phyloP scores from a whole-genome alignment of 2,329 filamentous ascomycete genomes.

The Aspergillus costaricaensis region DNA sequence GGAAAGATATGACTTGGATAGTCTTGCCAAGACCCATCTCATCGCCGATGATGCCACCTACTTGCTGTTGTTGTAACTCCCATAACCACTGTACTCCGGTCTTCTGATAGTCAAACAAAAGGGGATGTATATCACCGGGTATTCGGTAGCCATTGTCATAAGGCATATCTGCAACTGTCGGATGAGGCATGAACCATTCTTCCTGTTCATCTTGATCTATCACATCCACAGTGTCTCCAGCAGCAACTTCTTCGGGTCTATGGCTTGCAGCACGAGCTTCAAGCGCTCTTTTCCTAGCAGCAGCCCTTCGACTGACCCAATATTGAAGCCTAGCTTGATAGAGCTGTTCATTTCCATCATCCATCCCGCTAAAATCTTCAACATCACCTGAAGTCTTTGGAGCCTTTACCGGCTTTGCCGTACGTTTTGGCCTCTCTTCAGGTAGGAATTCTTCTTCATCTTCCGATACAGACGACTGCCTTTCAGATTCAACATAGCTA shows the following conservation, averaged over 20 bases:
- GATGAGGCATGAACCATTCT: slow-evolving; percentile 86
- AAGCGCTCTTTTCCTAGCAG: slow-evolving; percentile 55
- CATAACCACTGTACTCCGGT: slow-evolving; percentile 96
- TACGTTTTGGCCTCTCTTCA: slow-evolving; percentile 29
- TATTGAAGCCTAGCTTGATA: slow-evolving; percentile 74
- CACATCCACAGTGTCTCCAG: slow-evolving; percentile 31
- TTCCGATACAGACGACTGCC: slow-evolving; percentile 30
- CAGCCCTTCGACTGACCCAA: slow-evolving; percentile 69
- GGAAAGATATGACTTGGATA: slow-evolving; percentile 75
- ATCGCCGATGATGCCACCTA: slow-evolving; percentile 93
- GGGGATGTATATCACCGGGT: slow-evolving; percentile 89
- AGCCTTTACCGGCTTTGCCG: slow-evolving; percentile 21
- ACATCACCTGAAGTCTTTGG: slow-evolving; percentile 42
- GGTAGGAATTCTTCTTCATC: slow-evolving; percentile 40
- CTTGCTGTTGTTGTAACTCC: slow-evolving; percentile 83
- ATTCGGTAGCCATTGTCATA: slow-evolving; percentile 76
- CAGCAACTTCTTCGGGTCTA: not conserved
- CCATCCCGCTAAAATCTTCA: slow-evolving; percentile 66
- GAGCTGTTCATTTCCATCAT: slow-evolving; percentile 83
- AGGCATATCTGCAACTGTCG: slow-evolving; percentile 72
- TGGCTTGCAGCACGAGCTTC: slow-evolving; percentile 32
- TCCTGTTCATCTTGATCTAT: slow-evolving; percentile 43
- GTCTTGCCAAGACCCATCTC: slow-evolving; percentile 99
- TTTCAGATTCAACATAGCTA: slow-evolving; percentile 37
- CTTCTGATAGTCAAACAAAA: slow-evolving; percentile 94